These are phyloP conservation scores for Cadophora gregata DNA, from an alignment of 2,329 filamentous ascomycete genomes.

Conservation along the genomic window DNA sequence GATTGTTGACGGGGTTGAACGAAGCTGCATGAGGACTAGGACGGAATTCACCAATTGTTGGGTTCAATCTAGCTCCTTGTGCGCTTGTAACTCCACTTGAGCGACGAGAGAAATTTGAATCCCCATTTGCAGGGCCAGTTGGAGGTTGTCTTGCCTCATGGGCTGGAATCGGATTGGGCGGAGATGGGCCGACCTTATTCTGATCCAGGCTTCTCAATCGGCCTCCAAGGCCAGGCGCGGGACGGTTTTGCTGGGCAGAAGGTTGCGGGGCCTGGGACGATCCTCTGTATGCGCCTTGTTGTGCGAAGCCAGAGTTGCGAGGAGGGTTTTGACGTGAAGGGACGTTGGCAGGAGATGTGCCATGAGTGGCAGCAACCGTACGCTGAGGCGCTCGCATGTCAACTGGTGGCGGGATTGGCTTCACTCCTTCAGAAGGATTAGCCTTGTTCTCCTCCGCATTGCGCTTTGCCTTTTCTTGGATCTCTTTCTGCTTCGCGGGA, in stretches of 20 bases:
- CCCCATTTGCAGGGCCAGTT: conserved; percentile 70
- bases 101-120: conserved; percentile 60
- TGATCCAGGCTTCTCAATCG: conserved; percentile 42
- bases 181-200: conserved; percentile 35
- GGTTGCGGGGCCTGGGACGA: conserved; percentile 34
- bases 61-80: conserved; percentile 64
- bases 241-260: conserved; percentile 34
- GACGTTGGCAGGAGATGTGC: conserved; percentile 41
- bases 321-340: conserved; percentile 40
- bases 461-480: conserved; percentile 84
- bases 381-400: conserved; percentile 49
- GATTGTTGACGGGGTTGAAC: conserved; percentile 73
- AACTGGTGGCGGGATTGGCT: conserved; percentile 52
- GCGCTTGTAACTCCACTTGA: conserved; percentile 58
- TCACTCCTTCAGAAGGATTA: conserved; percentile 51
- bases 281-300: conserved; percentile 48
- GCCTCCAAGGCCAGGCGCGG: conserved; percentile 35
- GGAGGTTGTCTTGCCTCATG: conserved; percentile 74
- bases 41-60: conserved; percentile 78
- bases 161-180: conserved; percentile 34
- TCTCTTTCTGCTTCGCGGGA: conserved; percentile 90
- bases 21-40: conserved; percentile 81
- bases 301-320: conserved; percentile 49
- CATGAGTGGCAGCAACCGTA: conserved; percentile 54
- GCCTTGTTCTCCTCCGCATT: conserved; percentile 69